Base-by-base conservation (phyloP, 805 yeast species). In the Naumovozyma dairenensis region DNA sequence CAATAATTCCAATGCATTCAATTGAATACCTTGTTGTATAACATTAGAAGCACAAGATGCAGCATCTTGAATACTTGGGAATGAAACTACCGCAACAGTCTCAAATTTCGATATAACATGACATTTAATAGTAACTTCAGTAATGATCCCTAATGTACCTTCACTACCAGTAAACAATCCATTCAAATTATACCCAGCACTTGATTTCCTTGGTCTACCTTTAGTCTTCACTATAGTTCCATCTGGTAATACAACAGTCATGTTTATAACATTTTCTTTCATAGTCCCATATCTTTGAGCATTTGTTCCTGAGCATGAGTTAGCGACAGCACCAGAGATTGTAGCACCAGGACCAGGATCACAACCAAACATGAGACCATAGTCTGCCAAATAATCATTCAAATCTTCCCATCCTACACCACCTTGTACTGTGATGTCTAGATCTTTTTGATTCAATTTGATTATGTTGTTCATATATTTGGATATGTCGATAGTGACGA, bases 281-380 rank as follows among this genome's bases (percentile, higher is more conserved):
- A 81, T 79, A 13, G 89, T 82, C 15, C 93, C 93, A 45, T 80
- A 81, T 32, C 83, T 57, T 17, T 77, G 74, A 17, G 89, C 87
- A 45, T 80, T 77, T 3, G 89, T 78, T 5, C 93, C 93, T 0
- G 87, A 79, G 38, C 89, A 80, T 21, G 80, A 76, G 16, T 83
- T 80, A 6, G 78, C 80, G 29, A 77, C 72, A 74, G 80, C 78
- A 4, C 93, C 93, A 25, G 84, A 82, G 36, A 82, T 75, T 40
- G 76, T 67, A 1, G 89, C 92, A 34, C 85, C 85, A 16, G 89
- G 86, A 29, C 87, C 87, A 1, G 75, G 75, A 53, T 80, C 89
- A 12, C 81, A 80, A 0, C 92, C 92, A 51, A 82, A 77, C 50
- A 82, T 46, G 15, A 77, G 54, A 0, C 71, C 71, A 32, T 67